Evolutionary conservation across 2,329 filamentous ascomycete species (phyloP).

Genomic region (Hypoxylon sp.): DNA sequence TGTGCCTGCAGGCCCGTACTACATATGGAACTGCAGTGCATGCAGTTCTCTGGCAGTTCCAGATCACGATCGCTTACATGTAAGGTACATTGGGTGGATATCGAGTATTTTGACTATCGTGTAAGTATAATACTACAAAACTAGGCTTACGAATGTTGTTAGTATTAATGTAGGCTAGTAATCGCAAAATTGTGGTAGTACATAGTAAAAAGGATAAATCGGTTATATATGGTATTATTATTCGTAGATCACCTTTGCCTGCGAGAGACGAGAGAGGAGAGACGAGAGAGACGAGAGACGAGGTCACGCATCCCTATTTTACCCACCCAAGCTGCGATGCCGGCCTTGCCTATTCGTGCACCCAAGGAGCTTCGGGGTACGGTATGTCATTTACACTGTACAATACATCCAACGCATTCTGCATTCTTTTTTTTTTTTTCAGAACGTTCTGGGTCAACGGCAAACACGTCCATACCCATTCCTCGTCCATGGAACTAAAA

Average conservation of each 20-base stretch:
- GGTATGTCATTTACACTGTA: slow-evolving; percentile 7
- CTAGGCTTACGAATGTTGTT: too few relatives aligned
- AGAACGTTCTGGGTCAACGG: slow-evolving; percentile 37
- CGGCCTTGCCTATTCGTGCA: slow-evolving; percentile 6
- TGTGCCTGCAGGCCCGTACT: not conserved
- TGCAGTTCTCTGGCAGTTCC: not conserved
- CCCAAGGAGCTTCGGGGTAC: not conserved
- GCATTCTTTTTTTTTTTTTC: too few relatives aligned
- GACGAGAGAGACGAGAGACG: too few relatives aligned
- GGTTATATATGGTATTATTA: not conserved
- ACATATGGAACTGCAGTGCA: not conserved
- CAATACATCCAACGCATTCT: too few relatives aligned
- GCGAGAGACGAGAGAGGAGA: too few relatives aligned
- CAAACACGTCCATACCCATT: slow-evolving; percentile 3
- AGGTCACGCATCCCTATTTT: not conserved
- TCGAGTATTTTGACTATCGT: too few relatives aligned
- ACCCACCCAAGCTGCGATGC: slow-evolving; percentile 16
- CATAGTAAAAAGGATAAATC: too few relatives aligned
- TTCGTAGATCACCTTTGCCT: not conserved
- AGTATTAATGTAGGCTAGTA: too few relatives aligned
- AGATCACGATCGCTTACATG: not conserved
- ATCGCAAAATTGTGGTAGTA: too few relatives aligned
- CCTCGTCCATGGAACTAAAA: not conserved
- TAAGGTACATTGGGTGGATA: not conserved
- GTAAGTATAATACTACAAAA: too few relatives aligned